Percentiles rank a stretch among this genome's conserved stretches.
Evolutionary conservation across 2,329 filamentous ascomycete species (phyloP).

Genomic region (Rhynchosporium agropyri): DNA sequence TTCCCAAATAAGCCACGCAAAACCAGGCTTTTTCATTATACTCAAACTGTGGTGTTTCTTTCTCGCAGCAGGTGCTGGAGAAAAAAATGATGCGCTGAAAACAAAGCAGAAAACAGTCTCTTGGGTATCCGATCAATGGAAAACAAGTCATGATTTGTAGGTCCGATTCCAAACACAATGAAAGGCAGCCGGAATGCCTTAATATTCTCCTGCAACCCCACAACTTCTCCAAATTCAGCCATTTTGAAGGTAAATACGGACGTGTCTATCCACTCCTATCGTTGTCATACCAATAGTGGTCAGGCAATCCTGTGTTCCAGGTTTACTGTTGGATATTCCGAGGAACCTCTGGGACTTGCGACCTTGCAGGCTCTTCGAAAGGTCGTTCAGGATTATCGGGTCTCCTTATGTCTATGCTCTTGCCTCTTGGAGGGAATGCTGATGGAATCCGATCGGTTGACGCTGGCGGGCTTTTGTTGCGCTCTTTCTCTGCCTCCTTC

Average conservation of each 20-base stretch:
- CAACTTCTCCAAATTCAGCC: conserved; percentile 14
- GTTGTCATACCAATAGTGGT: conserved; percentile 13
- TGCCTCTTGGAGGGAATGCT: conserved; percentile 30
- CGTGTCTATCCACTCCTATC: conserved; percentile 20
- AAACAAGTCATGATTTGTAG: conserved; percentile 24
- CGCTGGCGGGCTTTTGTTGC: conserved; percentile 40
- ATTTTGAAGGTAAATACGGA: conserved; percentile 9
- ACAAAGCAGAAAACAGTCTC: conserved; percentile 26
- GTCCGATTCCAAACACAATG: conserved; percentile 15
- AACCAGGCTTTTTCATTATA: conserved; percentile 14
- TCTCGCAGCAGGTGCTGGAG: background rate
- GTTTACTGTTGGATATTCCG: conserved; percentile 24
- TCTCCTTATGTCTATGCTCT: conserved; percentile 38
- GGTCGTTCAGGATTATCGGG: conserved; percentile 32
- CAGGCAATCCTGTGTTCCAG: background rate
- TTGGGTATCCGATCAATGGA: conserved; percentile 37
- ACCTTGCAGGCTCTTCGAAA: conserved; percentile 24
- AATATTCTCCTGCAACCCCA: background rate
- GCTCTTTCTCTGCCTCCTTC: conserved; percentile 38
- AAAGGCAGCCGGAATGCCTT: conserved; percentile 14
- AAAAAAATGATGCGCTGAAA: conserved; percentile 20
- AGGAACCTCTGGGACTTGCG: conserved; percentile 16
- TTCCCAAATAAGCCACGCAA: conserved; percentile 16
- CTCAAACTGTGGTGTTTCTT: conserved; percentile 16
- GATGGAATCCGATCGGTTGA: conserved; percentile 35